Evolutionary conservation across 805 yeast species (phyloP), one percentile per base, ranked within the genome.

Genomic region (Teunomyces tritomae): DNA sequence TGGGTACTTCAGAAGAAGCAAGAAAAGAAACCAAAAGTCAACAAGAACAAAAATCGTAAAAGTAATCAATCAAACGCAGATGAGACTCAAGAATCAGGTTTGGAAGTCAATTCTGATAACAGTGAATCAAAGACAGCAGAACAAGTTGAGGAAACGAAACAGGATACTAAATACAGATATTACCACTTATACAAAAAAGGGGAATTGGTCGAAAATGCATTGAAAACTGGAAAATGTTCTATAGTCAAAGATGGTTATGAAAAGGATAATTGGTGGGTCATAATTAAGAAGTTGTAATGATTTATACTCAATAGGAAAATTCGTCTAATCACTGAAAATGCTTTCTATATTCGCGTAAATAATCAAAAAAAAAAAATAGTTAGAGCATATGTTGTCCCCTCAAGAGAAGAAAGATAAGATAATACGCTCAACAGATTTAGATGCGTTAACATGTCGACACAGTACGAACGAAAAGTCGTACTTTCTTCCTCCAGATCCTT

Each of bases 181-280:
- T 94, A 94, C 59, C 99, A 94, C 63, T 67, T 94, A 41, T 94
- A 94, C 64, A 78, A 76, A 48, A 68, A 86, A 51, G 97, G 97
- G 1, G 99, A 94, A 62, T 72, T 94, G 39, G 85, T 77, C 41
- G 79, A 78, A 4, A 89, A 92, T 58, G 87, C 87, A 24, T 59
- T 56, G 16, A 59, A 60, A 24, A 96, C 97, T 0, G 96, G 96
- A 2, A 91, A 85, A 1, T 67, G 71, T 43, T 55, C 47, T 3
- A 73, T 91, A 0, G 74, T 86, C 0, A 81, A 78, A 26, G 70
- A 78, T 37, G 99, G 99, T 0, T 94, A 92, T 61, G 98, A 94
- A 63, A 81, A 79, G 60, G 99, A 92, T 62, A 92, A 92, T 59
- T 94, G 98, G 98, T 92, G 96, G 87, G 65, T 66, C 1, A 61